A percentile compares a stretch with the other conserved stretches of the same genome.
Evolutionary conservation across 345 rosid species (phyloP).

Genomic region (Boechera retrofracta): DNA sequence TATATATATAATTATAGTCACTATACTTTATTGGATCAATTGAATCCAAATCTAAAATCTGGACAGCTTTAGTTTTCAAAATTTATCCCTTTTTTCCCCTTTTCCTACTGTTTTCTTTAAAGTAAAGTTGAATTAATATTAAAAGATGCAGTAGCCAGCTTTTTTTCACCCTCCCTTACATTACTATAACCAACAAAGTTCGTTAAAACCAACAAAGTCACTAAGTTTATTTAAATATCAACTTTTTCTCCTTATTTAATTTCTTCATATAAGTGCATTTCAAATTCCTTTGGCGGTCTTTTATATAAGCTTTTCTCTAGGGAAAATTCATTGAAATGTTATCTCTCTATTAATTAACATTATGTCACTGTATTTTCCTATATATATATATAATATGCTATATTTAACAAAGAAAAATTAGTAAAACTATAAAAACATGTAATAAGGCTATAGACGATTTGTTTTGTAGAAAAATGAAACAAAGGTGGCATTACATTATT

Average conservation of each 20-base stretch:
- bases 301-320: not conserved
- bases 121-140: constrained; percentile 40
- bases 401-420: no score
- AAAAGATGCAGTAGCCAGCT: constrained; percentile 55
- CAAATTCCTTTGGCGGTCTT: constrained; percentile 42
- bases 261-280: constrained; percentile 32
- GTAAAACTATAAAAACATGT: no score
- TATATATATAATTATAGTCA: constrained; percentile 19
- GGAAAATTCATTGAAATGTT: no score
- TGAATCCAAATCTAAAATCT: constrained; percentile 40
- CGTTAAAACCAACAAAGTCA: constrained; percentile 43
- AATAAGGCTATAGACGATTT: not conserved
- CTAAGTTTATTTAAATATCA: constrained; percentile 1
- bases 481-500: not conserved
- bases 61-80: constrained; percentile 44
- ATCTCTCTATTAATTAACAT: not conserved
- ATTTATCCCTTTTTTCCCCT: not conserved
- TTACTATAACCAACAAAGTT: constrained; percentile 35
- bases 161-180: constrained; percentile 36
- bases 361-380: not conserved
- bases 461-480: not conserved
- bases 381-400: no score
- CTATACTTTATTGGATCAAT: constrained; percentile 56
- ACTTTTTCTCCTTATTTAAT: constrained; percentile 11
- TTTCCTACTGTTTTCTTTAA: constrained; percentile 37